Conservation (phyloP, 305 asterid genomes). For the Fraxinus albicans region DNA sequence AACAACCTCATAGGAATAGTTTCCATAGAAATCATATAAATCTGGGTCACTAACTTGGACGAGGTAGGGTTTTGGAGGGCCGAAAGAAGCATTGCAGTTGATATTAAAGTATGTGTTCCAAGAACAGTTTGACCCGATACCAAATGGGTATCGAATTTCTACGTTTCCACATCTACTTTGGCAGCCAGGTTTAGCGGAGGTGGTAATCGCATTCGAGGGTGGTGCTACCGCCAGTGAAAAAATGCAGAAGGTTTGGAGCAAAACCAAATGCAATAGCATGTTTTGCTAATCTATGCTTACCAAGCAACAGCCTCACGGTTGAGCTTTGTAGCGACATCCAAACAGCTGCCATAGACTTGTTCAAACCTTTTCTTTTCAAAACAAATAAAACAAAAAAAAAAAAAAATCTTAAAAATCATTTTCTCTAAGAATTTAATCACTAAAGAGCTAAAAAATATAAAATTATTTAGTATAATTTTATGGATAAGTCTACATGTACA, state of each 20-base stretch:
- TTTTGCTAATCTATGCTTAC: background rate
- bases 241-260: background rate
- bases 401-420: background rate
- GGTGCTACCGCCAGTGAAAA: background rate
- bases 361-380: no score
- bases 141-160: background rate
- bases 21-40: no score
- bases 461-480: no score
- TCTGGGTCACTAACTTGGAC: background rate
- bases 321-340: background rate
- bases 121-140: background rate
- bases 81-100: background rate
- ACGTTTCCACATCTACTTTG: background rate
- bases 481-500: background rate
- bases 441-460: background rate
- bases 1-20: background rate
- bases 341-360: background rate
- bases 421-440: background rate
- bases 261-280: background rate
- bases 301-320: background rate
- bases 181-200: background rate
- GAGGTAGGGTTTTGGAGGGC: background rate
- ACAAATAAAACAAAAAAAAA: no score
- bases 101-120: slow-evolving; percentile 20
- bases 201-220: background rate